Evolutionary conservation across 1,284 basidiomycete species (phyloP), one percentile per base, ranked within the genome.

Genomic region (Cryptococcus sp.): DNA sequence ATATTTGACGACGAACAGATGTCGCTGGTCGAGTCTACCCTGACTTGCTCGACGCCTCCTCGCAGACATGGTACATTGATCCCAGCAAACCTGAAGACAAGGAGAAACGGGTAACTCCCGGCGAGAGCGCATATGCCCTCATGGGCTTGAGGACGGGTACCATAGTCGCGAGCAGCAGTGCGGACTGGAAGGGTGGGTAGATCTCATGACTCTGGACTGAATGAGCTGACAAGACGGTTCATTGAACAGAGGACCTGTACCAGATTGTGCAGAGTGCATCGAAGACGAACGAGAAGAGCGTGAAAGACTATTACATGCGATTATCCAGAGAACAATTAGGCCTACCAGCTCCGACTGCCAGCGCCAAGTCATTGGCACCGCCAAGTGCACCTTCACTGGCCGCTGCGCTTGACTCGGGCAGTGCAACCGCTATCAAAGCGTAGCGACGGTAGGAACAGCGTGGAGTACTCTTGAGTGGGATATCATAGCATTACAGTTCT

Each of bases 21-120:
- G 58, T 77, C 17, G 70, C 70, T 1, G 74, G 75, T 2, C 60
- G 75, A 16, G 38, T 63, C 0, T 76, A 77, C 52, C 69, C 68
- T 7, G 73, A 75, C 52, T 55, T 77, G 5, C 41, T 69, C 2
- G 71, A 73, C 22, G 22, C 47, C 13, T 38, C 58, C 4, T 66
- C 61, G 8, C 68, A 70, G 50, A 57, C 46, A n/a, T 69, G 61
- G 61, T 65, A 63, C 48, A 50, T 52, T 6, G 58, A 65, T 42
- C 50, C 61, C 4, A 27, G 35, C 17, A 55, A 47, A 4, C 49
- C 54, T 0, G 23, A 52, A 11, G 51, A 57, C 5, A 47, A 52
- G 30, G 51, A 60, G 27, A 62, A 60, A 13, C 35, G 63, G 7
- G 52, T 54, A 1, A 16, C 17, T 20, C 64, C 65, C 8, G 65